Percentiles rank a stretch among this genome's conserved stretches.
Evolutionary conservation across 2,329 filamentous ascomycete species (phyloP).

Genomic region (Scopulariopsis brevicaulis): DNA sequence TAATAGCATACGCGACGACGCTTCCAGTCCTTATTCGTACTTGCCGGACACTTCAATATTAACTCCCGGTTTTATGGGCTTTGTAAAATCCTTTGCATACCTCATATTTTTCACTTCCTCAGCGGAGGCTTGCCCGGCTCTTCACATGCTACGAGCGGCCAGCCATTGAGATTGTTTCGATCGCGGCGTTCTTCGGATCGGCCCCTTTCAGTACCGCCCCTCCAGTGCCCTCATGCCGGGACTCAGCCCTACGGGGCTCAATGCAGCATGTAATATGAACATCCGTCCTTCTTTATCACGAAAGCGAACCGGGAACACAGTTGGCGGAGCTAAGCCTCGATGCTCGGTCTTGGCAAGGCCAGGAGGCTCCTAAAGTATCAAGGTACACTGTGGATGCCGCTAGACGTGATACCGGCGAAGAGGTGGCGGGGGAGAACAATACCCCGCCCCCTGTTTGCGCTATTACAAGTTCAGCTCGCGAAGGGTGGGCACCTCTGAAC

Average conservation of each 20-base stretch:
- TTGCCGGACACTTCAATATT: too few species aligned
- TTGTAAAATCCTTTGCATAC: background rate
- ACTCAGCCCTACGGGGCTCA: conserved; percentile 1
- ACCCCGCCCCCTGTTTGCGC: background rate
- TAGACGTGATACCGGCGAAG: background rate
- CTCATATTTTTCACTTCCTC: background rate
- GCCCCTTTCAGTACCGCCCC: background rate
- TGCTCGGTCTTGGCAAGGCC: background rate
- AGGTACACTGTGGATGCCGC: background rate
- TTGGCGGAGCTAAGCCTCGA: background rate
- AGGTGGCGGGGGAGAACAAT: background rate
- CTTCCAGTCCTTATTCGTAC: too few species aligned
- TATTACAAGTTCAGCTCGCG: background rate
- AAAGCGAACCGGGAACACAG: background rate
- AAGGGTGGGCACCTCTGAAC: background rate
- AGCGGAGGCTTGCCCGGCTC: background rate
- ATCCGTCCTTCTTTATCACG: background rate
- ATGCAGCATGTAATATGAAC: background rate
- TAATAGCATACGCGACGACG: too few species aligned
- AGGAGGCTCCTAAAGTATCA: background rate
- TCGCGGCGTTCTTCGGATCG: background rate
- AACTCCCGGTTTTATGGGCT: background rate
- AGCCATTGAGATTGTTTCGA: background rate
- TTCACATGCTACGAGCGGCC: background rate
- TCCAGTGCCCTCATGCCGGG: background rate